Evolutionary conservation across 2,329 filamentous ascomycete genomes (phyloP).

Genomic region (Pseudocercospora fijiensis): DNA sequence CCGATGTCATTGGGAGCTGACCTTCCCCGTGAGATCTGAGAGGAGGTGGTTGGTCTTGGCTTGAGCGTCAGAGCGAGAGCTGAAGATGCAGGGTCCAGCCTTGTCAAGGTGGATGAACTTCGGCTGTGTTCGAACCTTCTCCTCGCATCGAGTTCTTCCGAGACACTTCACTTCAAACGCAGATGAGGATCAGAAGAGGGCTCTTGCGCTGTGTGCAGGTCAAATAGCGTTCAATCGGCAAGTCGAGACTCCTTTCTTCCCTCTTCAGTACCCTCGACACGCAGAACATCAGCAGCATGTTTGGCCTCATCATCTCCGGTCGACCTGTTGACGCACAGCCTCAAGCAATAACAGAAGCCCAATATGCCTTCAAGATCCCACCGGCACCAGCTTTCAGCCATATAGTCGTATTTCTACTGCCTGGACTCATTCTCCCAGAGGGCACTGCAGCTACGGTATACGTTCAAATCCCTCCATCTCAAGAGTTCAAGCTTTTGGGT

Average conservation of each 20-base stretch:
- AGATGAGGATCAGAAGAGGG: neutral
- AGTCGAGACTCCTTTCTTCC: neutral
- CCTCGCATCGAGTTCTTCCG: neutral
- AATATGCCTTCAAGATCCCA: slow-evolving; percentile 67
- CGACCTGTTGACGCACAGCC: slow-evolving; percentile 61
- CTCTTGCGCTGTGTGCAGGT: neutral
- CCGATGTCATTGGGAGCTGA: neutral
- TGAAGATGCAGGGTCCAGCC: slow-evolving; percentile 4
- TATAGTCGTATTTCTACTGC: slow-evolving; percentile 85
- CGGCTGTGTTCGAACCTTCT: slow-evolving; percentile 10
- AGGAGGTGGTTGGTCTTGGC: slow-evolving; percentile 1
- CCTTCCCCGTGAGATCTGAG: neutral
- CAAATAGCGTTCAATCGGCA: neutral
- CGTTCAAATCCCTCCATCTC: slow-evolving; percentile 63
- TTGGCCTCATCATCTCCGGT: slow-evolving; percentile 61
- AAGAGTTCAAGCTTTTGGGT: slow-evolving; percentile 79
- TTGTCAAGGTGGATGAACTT: neutral
- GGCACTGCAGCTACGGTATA: slow-evolving; percentile 87
- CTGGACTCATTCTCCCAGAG: slow-evolving; percentile 69
- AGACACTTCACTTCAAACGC: neutral
- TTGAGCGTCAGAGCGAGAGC: neutral
- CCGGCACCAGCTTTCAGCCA: slow-evolving; percentile 62
- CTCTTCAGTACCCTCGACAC: neutral
- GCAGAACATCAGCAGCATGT: slow-evolving; percentile 47
- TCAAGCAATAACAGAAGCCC: slow-evolving; percentile 56